Evolutionary conservation across 768 basidiomycete genomes (phyloP).

Genomic region (Pisolithus microcarpus): DNA sequence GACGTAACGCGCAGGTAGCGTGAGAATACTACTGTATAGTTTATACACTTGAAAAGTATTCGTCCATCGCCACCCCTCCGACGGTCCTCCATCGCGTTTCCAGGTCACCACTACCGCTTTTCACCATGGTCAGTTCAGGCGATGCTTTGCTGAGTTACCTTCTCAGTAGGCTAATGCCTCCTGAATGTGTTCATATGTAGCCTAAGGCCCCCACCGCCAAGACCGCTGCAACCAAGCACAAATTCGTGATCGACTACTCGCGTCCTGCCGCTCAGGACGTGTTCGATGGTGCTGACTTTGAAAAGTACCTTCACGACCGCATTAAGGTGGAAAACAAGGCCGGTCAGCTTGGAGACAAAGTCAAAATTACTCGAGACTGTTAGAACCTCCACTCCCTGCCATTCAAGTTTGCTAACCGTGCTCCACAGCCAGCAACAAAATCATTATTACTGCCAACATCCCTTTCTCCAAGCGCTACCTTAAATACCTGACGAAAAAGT

Average conservation of each 20-base stretch:
- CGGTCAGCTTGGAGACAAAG: conserved; percentile 83
- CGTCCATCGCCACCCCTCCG: conserved; percentile 12
- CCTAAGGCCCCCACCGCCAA: conserved; percentile 55
- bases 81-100: not conserved
- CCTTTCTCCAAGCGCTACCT: conserved; percentile 96
- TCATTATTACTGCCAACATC: conserved; percentile 79
- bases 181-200: conserved; percentile 30
- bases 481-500: conserved; percentile 99
- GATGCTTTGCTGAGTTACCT: conserved; percentile 83
- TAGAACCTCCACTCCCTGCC: not conserved
- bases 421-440: conserved; percentile 60
- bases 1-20: too few species aligned
- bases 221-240: conserved; percentile 51
- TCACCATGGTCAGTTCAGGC: conserved; percentile 70
- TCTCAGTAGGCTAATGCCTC: conserved; percentile 84
- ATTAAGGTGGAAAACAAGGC: conserved; percentile 91
- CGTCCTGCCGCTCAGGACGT: conserved; percentile 63
- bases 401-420: conserved; percentile 1
- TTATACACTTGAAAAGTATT: conserved; percentile 4
- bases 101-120: conserved; percentile 22
- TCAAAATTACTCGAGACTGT: conserved; percentile 88
- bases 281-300: conserved; percentile 59
- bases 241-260: conserved; percentile 82
- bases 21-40: conserved; percentile 46
- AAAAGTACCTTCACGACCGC: conserved; percentile 90